These are phyloP conservation scores for Aspergillus nidulans DNA, from an alignment of 495 filamentous ascomycete genomes.

Conservation along the genomic window DNA sequence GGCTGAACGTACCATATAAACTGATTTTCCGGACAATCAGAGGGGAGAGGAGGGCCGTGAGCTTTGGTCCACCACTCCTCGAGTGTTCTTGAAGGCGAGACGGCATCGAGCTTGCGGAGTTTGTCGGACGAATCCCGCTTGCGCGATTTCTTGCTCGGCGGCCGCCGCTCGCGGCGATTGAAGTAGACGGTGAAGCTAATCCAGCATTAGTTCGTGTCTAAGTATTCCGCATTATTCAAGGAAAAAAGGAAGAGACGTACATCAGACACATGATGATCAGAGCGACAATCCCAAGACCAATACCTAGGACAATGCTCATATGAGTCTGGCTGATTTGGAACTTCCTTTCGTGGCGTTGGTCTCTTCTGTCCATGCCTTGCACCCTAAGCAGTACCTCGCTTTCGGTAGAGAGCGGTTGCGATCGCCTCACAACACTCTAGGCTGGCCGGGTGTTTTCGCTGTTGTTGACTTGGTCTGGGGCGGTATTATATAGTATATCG, in stretches of 20 bases:
- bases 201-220: neutral
- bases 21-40: conserved; percentile 35
- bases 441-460: too few relatives aligned
- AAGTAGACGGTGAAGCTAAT: conserved; percentile 34
- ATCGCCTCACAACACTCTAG: neutral
- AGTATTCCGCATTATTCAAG: neutral
- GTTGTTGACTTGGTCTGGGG: too few relatives aligned
- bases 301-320: conserved; percentile 38
- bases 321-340: conserved; percentile 17
- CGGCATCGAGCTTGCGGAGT: conserved; percentile 36
- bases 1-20: conserved; percentile 34
- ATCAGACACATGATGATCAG: conserved; percentile 36
- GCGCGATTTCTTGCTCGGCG: conserved; percentile 15
- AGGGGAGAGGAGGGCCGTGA: conserved; percentile 32
- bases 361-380: conserved; percentile 15
- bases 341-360: conserved; percentile 11
- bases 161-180: conserved; percentile 32
- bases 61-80: conserved; percentile 41
- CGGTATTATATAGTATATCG: neutral
- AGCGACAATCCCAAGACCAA: conserved; percentile 35
- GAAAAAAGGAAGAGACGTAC: conserved; percentile 19
- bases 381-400: neutral
- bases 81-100: conserved; percentile 37
- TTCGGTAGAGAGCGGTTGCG: neutral
- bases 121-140: conserved; percentile 30